These are phyloP conservation scores for Tricholoma hemisulphureum DNA, from an alignment of 768 basidiomycete genomes.

Conservation along the genomic window DNA sequence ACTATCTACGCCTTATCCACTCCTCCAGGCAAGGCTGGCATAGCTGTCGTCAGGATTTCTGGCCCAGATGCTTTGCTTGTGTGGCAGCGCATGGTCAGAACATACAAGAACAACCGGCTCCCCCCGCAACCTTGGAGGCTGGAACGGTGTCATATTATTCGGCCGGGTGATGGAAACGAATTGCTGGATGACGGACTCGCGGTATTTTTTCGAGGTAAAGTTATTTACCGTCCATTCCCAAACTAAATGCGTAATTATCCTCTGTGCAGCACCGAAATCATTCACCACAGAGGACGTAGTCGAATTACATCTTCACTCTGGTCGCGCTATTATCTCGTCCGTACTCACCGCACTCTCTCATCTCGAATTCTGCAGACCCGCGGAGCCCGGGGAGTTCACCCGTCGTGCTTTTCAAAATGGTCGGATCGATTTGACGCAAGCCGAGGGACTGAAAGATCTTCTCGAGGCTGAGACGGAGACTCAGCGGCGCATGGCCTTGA, in stretches of 20 bases:
- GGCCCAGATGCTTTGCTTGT: slow-evolving; percentile 70
- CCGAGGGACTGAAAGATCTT: slow-evolving; percentile 83
- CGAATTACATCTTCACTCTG: slow-evolving; percentile 87
- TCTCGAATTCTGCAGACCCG: slow-evolving; percentile 68
- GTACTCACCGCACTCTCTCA: slow-evolving; percentile 62
- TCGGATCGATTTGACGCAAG: slow-evolving; percentile 82
- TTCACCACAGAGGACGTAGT: slow-evolving; percentile 83
- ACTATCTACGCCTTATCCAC: slow-evolving; percentile 91
- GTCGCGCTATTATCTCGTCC: slow-evolving; percentile 73
- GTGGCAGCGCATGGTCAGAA: slow-evolving; percentile 54
- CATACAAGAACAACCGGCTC: slow-evolving; percentile 9
- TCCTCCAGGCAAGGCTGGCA: slow-evolving; percentile 80
- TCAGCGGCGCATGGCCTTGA: slow-evolving; percentile 72
- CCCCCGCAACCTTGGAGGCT: slow-evolving; percentile 63
- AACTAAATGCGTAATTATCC: background rate
- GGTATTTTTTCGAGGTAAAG: slow-evolving; percentile 76
- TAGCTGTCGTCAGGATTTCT: slow-evolving; percentile 80
- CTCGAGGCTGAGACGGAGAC: slow-evolving; percentile 86
- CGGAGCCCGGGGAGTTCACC: slow-evolving; percentile 88
- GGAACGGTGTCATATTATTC: slow-evolving; percentile 65
- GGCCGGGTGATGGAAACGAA: slow-evolving; percentile 53
- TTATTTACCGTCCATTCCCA: background rate
- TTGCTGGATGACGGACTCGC: slow-evolving; percentile 77
- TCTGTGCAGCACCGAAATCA: slow-evolving; percentile 61
- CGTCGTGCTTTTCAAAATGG: slow-evolving; percentile 79